Base-by-base conservation (phyloP, 2,329 filamentous ascomycete species). In the Fusarium phyllophilum region DNA sequence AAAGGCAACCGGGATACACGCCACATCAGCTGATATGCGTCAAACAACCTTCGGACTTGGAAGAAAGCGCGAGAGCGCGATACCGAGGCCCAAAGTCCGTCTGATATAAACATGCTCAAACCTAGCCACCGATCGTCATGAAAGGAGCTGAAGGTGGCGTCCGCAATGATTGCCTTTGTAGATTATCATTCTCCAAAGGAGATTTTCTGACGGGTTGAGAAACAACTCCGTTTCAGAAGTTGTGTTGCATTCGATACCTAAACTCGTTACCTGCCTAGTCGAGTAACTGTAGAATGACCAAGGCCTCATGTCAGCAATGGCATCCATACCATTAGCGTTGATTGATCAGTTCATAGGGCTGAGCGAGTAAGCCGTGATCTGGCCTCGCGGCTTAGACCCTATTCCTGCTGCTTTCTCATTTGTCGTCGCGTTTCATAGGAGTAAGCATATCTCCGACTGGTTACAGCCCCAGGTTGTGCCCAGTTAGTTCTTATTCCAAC, bases 21-120 rank as follows among this genome's bases (percentile, higher is more conserved):
- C 42, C 66, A 49, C 65, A 55, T 68, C 48, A 69, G 57, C 66
- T 68, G 65, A 64, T 69, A 63, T 56, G 42, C 58, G 15, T 49
- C 45, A 44, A 55, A 34, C 26, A 44, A 31, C 49, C 20, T 49
- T 63, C 57, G 49, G 41, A 29, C 66, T 49, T 64, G 68, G n/a
- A 66, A 62, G n/a, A 71, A 78, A 44, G 39, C 56, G 65, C 64
- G 48, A 68, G 31, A 55, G 42, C 56, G 64, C 57, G 56, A 63
- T 55, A 39, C 22, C 29, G 51, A 45, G 41, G 34, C 15, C 26
- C 44, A 29, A 36, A 41, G 34, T 63, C 31, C 38, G 24, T 36
- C 9, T 48, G 22, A 14, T 41, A 39, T 59, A 39, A 42, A 8
- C 22, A 42, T 20, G 4, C 17, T 29, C 6, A 56, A 13, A 20